Base-by-base conservation (phyloP, 106 monocot species). In the Xerophyta viscosa region DNA sequence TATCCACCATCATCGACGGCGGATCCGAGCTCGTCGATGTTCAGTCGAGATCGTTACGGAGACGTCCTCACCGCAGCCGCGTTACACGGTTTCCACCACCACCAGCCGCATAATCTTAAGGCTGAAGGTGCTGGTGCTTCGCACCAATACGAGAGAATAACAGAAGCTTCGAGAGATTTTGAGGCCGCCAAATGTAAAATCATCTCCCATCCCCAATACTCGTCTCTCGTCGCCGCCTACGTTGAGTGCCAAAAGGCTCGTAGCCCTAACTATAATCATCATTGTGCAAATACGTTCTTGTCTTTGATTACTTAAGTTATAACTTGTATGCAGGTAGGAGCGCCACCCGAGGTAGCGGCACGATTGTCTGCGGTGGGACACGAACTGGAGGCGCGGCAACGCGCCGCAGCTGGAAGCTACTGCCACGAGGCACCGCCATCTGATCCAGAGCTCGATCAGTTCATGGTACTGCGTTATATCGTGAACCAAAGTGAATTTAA, bases 371-470 rank as follows among this genome's bases (percentile, higher is more conserved):
- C 77, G 15, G 48, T 72, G 2, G 61, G 60, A 5, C 58, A 59
- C 8, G 68, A 84, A 50, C 60, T 76, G 23, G 84, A 88, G 54
- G 63, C 63, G 3, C 37, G 68, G 20, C 68, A 68, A 20, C 60
- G 60, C 24, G 42, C 48, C 12, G n/a, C n/a, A n/a, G 52, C 63
- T 0, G n/a, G 42, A 4, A 42, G 43, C 33, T 52, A 66, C 46
- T 74, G 71, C 5, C 41, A 29, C 13, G 67, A 56, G 8, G 24
- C 63, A 4, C 51, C n/a, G n/a, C n/a, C 65, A 27, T 31, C 54
- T 0, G 88, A 94, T 59, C 88, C 94, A 0, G 94, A 94, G 71
- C 94, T 94, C n/a, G 88, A 94, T 49, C 88, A 84, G 73, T 94
- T 94, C 76, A 94, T 94, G 94, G 92, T 39, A 10, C 15, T 39